Base-by-base conservation (phyloP, 305 asterid genomes). In the Fraxinus floribunda region DNA sequence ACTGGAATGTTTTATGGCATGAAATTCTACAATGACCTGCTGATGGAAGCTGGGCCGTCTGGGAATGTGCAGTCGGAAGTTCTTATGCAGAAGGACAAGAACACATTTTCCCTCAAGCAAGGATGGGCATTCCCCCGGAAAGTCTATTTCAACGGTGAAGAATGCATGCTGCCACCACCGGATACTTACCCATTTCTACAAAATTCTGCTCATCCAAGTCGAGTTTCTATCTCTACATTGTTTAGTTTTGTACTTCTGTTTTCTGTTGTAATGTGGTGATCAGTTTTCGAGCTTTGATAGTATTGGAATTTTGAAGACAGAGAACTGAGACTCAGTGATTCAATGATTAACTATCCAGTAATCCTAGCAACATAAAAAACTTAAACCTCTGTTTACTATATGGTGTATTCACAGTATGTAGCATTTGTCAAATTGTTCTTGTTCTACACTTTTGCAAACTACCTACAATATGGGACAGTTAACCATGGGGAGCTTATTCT, bases 41-140 rank as follows among this genome's bases (percentile, higher is more conserved):
- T 91, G 55, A 91, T 93, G 93, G 95, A 90, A 84, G 93, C 94
- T 0, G 91, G 93, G 84, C 78, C 81, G 30, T 82, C 77, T 55
- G 95, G 91, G 20, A 90, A 89, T 80, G 88, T 93, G 0, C 95
- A 93, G 83, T 89, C 95, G 6, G 93, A 91, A 79, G 87, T 88
- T 6, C 91, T 89, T 20, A 85, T 90, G 24, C 90, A 90, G 87
- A 90, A 91, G 86, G 93, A 92, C 44, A 84, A 84, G 78, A 71
- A 90, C 76, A 87, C 91, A 0, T 91, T 93, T 80, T 87, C 88
- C n/a, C 76, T 93, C 75, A 89, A 86, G 75, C 91, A 93, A 82
- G 97, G 94, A 83, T 93, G 97, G 95, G 93, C 92, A 4, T 92
- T 92, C 66, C 97, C 97, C 15, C 85, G 95, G 78, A 91, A 88